Evolutionary conservation across 2,329 filamentous ascomycete species (phyloP).

Genomic region (Coniella lustricola): DNA sequence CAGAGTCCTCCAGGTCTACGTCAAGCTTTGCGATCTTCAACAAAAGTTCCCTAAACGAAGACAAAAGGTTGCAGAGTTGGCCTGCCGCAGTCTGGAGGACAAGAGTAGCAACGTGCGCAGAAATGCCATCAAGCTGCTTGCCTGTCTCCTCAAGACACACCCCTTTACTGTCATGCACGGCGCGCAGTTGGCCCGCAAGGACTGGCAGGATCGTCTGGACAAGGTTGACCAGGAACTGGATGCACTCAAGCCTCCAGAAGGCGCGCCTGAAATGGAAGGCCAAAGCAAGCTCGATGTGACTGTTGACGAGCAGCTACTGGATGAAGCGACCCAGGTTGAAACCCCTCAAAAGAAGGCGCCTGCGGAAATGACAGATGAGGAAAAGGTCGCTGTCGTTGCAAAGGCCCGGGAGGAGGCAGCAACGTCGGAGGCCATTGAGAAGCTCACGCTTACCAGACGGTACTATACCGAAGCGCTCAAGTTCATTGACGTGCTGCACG

Average conservation of each 20-base stretch:
- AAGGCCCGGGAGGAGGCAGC: conserved; percentile 83
- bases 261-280: conserved; percentile 64
- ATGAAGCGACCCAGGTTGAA: conserved; percentile 79
- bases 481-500: conserved; percentile 87
- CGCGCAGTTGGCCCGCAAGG: conserved; percentile 73
- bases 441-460: conserved; percentile 77
- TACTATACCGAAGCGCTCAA: conserved; percentile 91
- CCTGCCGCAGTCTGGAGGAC: conserved; percentile 84
- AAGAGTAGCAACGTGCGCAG: conserved; percentile 96
- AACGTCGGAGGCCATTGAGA: conserved; percentile 80
- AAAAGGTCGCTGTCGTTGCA: conserved; percentile 64
- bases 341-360: conserved; percentile 57
- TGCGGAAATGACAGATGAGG: conserved; percentile 66
- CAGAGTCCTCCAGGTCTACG: conserved; percentile 85
- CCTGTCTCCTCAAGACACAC: conserved; percentile 83
- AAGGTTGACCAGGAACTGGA: conserved; percentile 77
- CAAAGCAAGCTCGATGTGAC: conserved; percentile 50
- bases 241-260: conserved; percentile 70
- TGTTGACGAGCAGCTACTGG: conserved; percentile 70
- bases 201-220: conserved; percentile 78
- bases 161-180: conserved; percentile 91
- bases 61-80: conserved; percentile 80
- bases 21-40: conserved; percentile 87
- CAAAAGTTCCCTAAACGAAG: conserved; percentile 91
- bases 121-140: conserved; percentile 89